These are phyloP conservation scores for Peronosclerospora sorghi DNA, from an alignment of 352 stramenopile genomes.

Conservation along the genomic window DNA sequence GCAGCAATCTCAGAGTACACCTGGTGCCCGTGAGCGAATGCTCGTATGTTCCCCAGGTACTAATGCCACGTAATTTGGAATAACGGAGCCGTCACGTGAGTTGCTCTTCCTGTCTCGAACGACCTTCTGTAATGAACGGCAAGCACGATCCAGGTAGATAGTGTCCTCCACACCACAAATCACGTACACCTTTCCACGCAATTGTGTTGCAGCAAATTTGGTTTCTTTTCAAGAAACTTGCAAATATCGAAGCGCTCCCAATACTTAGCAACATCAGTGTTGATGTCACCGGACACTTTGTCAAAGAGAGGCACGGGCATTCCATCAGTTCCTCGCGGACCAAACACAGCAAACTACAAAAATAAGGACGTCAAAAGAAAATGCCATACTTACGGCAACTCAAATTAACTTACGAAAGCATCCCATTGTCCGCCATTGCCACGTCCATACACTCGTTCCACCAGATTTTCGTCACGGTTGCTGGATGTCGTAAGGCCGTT, in stretches of 20 bases:
- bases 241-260: slow-evolving; percentile 61
- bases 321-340: slow-evolving; percentile 34
- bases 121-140: slow-evolving; percentile 41
- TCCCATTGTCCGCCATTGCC: slow-evolving; percentile 74
- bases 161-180: slow-evolving; percentile 64
- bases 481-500: slow-evolving; percentile 41
- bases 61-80: slow-evolving; percentile 59
- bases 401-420: slow-evolving; percentile 46
- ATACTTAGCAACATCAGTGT: slow-evolving; percentile 38
- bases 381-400: neutral
- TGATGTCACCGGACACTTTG: slow-evolving; percentile 62
- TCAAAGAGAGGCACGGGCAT: slow-evolving; percentile 59
- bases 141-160: slow-evolving; percentile 67
- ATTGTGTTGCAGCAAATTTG: slow-evolving; percentile 28
- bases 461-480: slow-evolving; percentile 61
- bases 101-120: slow-evolving; percentile 22
- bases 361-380: slow-evolving; percentile 2
- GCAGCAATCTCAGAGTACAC: slow-evolving; percentile 57
- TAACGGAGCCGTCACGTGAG: slow-evolving; percentile 8
- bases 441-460: slow-evolving; percentile 49
- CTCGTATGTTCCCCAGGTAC: slow-evolving; percentile 59
- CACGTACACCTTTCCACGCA: slow-evolving; percentile 59
- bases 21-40: slow-evolving; percentile 47
- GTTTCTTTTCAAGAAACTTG: slow-evolving; percentile 30
- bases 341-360: slow-evolving; percentile 49